A percentile compares a stretch with the other conserved stretches of the same genome.
Evolutionary conservation across 2,329 filamentous ascomycete genomes (phyloP).

Genomic region (Rachicladosporium sp.): DNA sequence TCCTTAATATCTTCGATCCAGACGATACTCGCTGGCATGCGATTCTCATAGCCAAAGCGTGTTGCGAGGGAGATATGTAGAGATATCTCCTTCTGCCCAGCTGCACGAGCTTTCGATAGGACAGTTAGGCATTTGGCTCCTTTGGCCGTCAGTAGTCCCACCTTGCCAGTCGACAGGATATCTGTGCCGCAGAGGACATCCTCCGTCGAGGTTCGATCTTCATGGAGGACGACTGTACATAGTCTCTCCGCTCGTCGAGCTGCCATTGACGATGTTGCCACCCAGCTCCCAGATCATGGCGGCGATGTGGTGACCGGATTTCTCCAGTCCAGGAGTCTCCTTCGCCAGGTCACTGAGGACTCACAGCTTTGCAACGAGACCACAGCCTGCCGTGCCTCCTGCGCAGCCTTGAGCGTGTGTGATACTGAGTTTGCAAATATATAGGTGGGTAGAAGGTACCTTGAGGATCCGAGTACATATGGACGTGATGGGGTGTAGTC

Average conservation of each 20-base stretch:
- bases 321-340: no score
- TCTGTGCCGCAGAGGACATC: conserved; percentile 18
- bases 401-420: no score
- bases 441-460: no score
- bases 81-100: conserved; percentile 16
- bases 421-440: no score
- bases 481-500: no score
- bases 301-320: no score
- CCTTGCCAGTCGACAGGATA: conserved; percentile 16
- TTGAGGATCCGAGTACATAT: no score
- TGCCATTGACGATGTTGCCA: neutral
- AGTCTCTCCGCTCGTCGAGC: conserved; percentile 5
- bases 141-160: conserved; percentile 15
- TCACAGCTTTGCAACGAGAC: no score
- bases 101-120: conserved; percentile 4
- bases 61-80: conserved; percentile 22
- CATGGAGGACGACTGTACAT: conserved; percentile 23
- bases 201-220: conserved; percentile 18
- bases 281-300: no score
- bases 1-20: conserved; percentile 41
- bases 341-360: no score
- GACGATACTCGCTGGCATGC: conserved; percentile 17
- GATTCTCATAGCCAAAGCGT: conserved; percentile 24
- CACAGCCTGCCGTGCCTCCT: no score
- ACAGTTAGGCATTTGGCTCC: conserved; percentile 10